Evolutionary conservation across 768 basidiomycete genomes (phyloP).

Genomic region (Boletus rex-veris): DNA sequence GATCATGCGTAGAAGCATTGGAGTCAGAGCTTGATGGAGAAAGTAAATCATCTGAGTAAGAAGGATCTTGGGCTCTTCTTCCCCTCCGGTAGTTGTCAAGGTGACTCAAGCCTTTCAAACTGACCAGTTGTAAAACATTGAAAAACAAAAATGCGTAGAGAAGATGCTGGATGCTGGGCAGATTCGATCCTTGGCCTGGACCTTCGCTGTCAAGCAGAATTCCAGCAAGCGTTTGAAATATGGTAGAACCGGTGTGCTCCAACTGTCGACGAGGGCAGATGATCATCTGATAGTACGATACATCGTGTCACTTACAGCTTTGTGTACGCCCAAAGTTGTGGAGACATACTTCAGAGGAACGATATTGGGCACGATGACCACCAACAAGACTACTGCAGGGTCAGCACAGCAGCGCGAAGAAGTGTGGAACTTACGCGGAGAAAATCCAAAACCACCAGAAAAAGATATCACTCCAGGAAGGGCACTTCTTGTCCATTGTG

Average conservation of each 20-base stretch:
- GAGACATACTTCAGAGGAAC: constrained; percentile 71
- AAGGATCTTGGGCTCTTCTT: constrained; percentile 13
- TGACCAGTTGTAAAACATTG: constrained; percentile 54
- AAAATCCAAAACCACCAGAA: constrained; percentile 68
- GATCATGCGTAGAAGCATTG: neutral
- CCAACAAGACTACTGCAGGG: constrained; percentile 54
- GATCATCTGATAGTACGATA: neutral
- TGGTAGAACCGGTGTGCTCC: constrained; percentile 70
- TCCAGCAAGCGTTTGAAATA: constrained; percentile 72
- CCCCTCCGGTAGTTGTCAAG: constrained; percentile 44
- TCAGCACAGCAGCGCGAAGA: constrained; percentile 2
- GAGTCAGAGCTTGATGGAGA: neutral
- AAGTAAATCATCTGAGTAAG: constrained; percentile 14
- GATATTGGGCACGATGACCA: constrained; percentile 69
- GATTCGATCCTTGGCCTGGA: constrained; percentile 1
- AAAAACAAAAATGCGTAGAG: constrained; percentile 54
- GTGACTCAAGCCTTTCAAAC: constrained; percentile 46
- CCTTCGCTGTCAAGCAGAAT: constrained; percentile 50
- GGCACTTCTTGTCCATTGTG: constrained; percentile 52
- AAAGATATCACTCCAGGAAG: constrained; percentile 60
- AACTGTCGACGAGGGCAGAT: constrained; percentile 39
- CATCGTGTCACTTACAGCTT: constrained; percentile 51
- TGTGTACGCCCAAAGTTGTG: constrained; percentile 75
- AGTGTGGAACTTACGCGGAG: constrained; percentile 46
- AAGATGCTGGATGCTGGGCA: constrained; percentile 43